phyloP scores from a whole-genome alignment of 148 eudicot genomes.

The Rhododendron molle region DNA sequence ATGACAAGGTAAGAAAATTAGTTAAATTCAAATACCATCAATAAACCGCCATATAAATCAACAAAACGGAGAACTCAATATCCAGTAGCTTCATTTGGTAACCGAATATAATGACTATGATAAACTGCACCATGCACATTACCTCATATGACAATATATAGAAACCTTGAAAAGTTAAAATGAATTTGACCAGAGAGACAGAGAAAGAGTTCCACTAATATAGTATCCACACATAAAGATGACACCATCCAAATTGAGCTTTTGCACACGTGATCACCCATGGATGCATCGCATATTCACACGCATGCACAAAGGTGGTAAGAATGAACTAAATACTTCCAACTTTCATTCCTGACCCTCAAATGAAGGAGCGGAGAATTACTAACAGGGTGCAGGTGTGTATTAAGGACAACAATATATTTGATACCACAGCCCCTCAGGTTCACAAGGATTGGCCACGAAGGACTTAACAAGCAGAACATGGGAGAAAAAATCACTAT shows the following conservation, averaged over 20 bases:
- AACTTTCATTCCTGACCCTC: neutral
- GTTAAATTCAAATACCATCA: slow-evolving; percentile 5
- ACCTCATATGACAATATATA: neutral
- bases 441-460: neutral
- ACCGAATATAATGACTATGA: neutral
- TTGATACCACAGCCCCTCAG: neutral
- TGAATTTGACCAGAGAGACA: neutral
- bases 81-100: neutral
- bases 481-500: neutral
- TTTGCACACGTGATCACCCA: neutral
- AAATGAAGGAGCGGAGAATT: neutral
- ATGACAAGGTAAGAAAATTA: neutral
- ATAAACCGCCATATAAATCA: neutral
- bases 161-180: neutral
- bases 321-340: neutral
- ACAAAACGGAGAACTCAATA: neutral
- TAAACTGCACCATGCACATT: neutral
- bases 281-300: neutral
- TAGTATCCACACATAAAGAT: neutral
- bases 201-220: neutral
- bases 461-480: neutral
- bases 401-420: neutral
- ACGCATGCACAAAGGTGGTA: neutral
- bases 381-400: neutral
- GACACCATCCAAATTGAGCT: neutral